Evolutionary conservation across 1,139 yeast species (phyloP).

Genomic region (Pichia sp.): DNA sequence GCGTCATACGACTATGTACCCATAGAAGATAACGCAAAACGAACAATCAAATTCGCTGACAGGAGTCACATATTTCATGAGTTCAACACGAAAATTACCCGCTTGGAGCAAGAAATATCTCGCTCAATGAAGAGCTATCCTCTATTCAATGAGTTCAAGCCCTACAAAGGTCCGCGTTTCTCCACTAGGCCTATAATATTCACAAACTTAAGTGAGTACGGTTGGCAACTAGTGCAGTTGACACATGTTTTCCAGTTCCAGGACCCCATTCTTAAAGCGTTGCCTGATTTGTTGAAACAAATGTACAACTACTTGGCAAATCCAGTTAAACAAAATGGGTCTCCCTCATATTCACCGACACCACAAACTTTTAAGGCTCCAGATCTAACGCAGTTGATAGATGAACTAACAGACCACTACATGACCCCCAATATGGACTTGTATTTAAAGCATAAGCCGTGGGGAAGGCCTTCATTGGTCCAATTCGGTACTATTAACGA

Average conservation of each 20-base stretch:
- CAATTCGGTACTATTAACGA: background rate
- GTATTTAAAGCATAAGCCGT: background rate
- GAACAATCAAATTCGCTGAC: background rate
- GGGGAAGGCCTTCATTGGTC: background rate
- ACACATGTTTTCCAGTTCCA: background rate
- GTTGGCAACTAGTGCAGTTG: background rate
- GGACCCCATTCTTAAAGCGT: background rate
- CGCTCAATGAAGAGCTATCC: background rate
- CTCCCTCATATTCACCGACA: background rate
- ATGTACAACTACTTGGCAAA: background rate
- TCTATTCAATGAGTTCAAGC: background rate
- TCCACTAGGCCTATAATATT: background rate
- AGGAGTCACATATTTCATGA: background rate
- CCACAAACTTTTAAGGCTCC: background rate
- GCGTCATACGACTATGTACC: background rate
- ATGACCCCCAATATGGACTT: background rate
- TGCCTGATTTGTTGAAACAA: background rate
- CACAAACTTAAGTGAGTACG: background rate
- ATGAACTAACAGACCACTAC: background rate
- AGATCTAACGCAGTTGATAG: background rate
- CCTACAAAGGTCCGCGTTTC: background rate
- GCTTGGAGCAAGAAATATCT: background rate
- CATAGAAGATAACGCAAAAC: background rate
- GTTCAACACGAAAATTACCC: background rate
- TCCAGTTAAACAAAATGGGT: background rate